Evolutionary conservation across 768 basidiomycete species (phyloP), one percentile per base, ranked within the genome.

Genomic region (Amanita phalloides): DNA sequence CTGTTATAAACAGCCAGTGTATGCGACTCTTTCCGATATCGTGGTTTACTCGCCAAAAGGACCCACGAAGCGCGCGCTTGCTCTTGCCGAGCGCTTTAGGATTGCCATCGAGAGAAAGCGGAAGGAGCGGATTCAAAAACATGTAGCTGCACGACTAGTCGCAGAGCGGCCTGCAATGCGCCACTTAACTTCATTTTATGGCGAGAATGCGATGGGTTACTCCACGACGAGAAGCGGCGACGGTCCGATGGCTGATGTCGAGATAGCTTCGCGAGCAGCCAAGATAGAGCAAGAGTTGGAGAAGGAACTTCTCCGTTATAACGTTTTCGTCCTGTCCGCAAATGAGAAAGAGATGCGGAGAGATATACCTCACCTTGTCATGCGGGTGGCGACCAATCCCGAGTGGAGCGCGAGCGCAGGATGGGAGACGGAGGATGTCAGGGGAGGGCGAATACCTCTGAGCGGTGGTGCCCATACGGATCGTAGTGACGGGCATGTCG

Each of bases 11-110:
- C 58, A 90, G 89, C 81, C 87, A 41, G 86, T 93, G 53, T 90
- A 89, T 58, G 83, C 85, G 1, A 85, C 89, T 6, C 71, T 95
- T n/a, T 90, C 89, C 42, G 92, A 95, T 59, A 81, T 95, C 35
- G 83, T 93, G 55, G 70, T 95, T 25, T 94, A 93, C 66, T 90
- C 88, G 11, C 88, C 88, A 6, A 75, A 67, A 37, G 88, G 89
- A 9, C 71, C 72, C 0, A 70, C 72, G 2, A 69, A 72, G 6
- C 71, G 75, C n/a, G 77, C 84, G 0, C 60, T 81, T 39, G 67
- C 74, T 21, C 72, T 87, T 32, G 87, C 87, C 0, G 72, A 79
- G 48, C 73, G 81, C 32, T 86, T 90, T 60, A 76, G 73, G 56
- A 68, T 74, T 17, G 86, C 87, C 0, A 69, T 87, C 28, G 71